Percentiles rank a stretch among this genome's conserved stretches.
These are phyloP conservation scores for Acacia melanoxylon DNA, from an alignment of 306 rosid species.

Conservation along the genomic window DNA sequence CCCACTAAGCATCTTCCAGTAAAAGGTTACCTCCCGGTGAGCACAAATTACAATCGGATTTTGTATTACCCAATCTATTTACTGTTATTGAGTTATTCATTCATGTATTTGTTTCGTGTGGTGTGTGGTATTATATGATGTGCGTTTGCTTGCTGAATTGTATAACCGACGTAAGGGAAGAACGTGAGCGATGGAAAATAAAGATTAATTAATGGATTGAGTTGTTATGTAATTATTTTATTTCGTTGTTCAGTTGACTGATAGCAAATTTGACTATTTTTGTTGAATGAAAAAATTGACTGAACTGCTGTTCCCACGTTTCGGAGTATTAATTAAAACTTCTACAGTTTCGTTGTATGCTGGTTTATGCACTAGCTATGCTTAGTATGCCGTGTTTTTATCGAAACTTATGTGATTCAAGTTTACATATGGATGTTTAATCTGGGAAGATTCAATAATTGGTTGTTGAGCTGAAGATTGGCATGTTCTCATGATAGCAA, in stretches of 20 bases:
- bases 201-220: not conserved
- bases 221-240: not conserved
- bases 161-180: not conserved
- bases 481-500: not conserved
- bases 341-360: not conserved
- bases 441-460: not conserved
- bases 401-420: not conserved
- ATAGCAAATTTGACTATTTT: not conserved
- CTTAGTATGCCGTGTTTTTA: not conserved
- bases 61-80: not conserved
- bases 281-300: not conserved
- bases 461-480: not conserved
- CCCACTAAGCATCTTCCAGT: slow-evolving; percentile 66
- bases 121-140: not conserved
- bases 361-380: not conserved
- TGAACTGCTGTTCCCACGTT: not conserved
- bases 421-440: not conserved
- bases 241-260: not conserved
- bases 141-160: not conserved
- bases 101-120: not conserved
- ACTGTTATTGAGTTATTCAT: not conserved
- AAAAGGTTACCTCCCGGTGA: slow-evolving; percentile 76
- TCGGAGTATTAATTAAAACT: not conserved
- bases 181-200: not conserved
- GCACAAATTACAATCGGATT: slow-evolving; percentile 30